These are phyloP conservation scores for Aphanoascus verrucosus DNA, from an alignment of 2,329 filamentous ascomycete genomes.

Conservation along the genomic window DNA sequence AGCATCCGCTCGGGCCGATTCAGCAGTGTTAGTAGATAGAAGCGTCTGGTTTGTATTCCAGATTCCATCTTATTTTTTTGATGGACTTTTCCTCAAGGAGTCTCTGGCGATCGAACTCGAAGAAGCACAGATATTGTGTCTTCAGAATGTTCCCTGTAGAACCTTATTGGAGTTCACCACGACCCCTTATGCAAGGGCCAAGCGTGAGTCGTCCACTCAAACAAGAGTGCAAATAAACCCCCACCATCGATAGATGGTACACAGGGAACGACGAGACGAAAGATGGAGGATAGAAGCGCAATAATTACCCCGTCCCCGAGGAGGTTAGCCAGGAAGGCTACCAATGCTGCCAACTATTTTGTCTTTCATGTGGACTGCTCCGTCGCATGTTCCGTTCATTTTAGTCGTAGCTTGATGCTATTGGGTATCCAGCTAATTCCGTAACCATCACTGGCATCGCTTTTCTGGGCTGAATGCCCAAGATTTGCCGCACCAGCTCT, in stretches of 20 bases:
- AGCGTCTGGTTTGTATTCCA: too few species aligned
- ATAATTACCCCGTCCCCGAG: not conserved
- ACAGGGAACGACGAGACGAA: not conserved
- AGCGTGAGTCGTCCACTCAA: conserved; percentile 5
- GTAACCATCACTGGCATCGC: not conserved
- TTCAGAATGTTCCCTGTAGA: conserved; percentile 3
- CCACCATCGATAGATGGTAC: not conserved
- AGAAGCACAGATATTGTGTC: not conserved
- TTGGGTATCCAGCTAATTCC: not conserved
- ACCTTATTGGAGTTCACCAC: not conserved
- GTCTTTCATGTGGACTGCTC: not conserved
- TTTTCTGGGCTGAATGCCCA: not conserved
- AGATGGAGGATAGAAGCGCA: not conserved
- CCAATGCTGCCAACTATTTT: not conserved
- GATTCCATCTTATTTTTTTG: not conserved
- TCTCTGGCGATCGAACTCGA: not conserved
- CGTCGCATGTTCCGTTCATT: not conserved
- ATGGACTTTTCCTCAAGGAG: not conserved
- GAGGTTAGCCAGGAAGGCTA: not conserved
- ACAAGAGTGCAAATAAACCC: too few species aligned
- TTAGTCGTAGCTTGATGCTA: not conserved
- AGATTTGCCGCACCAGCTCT: not conserved
- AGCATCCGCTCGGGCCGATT: too few species aligned
- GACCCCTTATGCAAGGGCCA: conserved; percentile 8
- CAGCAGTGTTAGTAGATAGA: too few species aligned